Conservation (phyloP, 306 rosid genomes). For the Cicer yamashitae region DNA sequence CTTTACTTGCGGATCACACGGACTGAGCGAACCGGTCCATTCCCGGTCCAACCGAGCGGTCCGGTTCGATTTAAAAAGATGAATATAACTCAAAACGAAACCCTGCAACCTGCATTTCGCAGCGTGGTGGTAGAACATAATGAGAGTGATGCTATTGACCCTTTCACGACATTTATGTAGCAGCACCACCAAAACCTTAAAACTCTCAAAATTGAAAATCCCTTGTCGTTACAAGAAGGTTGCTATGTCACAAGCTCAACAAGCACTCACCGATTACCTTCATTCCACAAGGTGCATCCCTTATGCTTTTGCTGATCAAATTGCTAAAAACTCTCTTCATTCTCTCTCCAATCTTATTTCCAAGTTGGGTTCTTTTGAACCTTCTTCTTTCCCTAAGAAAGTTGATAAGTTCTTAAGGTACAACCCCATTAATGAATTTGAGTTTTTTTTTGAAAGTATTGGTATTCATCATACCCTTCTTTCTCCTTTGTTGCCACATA, state of each 20-base stretch:
- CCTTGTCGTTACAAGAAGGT: slow-evolving; percentile 55
- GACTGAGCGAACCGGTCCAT: too few species aligned
- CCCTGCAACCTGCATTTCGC: too few species aligned
- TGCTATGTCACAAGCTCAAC: slow-evolving; percentile 60
- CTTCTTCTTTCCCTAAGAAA: slow-evolving; percentile 46
- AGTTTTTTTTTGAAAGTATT: slow-evolving; percentile 86
- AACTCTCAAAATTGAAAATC: slow-evolving; percentile 36
- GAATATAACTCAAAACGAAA: too few species aligned
- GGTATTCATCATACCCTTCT: slow-evolving; percentile 58
- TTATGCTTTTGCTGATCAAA: slow-evolving; percentile 68
- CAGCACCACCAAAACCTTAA: slow-evolving; percentile 12
- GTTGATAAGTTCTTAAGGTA: slow-evolving; percentile 69
- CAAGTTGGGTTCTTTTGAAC: slow-evolving; percentile 49
- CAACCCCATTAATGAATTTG: slow-evolving; percentile 83
- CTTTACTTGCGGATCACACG: too few species aligned
- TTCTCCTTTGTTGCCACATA: slow-evolving; percentile 50
- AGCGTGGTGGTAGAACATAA: too few species aligned
- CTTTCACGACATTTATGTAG: too few species aligned
- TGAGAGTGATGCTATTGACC: too few species aligned
- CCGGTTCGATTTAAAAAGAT: too few species aligned
- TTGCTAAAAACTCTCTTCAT: slow-evolving; percentile 55
- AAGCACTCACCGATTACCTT: slow-evolving; percentile 68
- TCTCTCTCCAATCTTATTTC: slow-evolving; percentile 60
- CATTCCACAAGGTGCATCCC: slow-evolving; percentile 70
- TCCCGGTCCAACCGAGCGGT: too few species aligned